Evolutionary conservation across 176 grass and related monocot species (phyloP).

Genomic region (Carex kokanica): DNA sequence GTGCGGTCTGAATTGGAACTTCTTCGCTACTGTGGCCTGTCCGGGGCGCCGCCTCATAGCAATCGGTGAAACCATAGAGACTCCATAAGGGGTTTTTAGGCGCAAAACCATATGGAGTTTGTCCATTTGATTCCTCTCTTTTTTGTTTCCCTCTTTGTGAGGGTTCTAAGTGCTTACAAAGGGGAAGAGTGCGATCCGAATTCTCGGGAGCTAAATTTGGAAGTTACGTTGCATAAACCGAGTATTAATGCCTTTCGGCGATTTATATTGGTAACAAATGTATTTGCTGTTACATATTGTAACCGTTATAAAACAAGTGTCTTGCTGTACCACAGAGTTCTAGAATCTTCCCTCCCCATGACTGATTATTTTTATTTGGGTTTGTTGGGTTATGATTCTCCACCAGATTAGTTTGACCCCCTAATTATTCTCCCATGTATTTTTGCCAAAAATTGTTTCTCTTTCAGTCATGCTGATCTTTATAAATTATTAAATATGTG

Average conservation of each 20-base stretch:
- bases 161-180: background rate
- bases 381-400: conserved; percentile 1
- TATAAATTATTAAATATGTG: background rate
- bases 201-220: background rate
- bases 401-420: background rate
- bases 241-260: background rate
- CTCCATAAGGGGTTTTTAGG: conserved; percentile 5
- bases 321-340: background rate
- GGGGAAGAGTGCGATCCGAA: background rate
- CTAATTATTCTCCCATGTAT: background rate
- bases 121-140: background rate
- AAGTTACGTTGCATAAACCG: background rate
- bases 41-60: background rate
- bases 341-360: background rate
- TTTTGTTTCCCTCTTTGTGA: background rate
- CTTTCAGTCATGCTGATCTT: background rate
- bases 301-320: background rate
- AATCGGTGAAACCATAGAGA: conserved; percentile 1
- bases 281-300: background rate
- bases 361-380: background rate
- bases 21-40: background rate
- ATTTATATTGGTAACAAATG: conserved; percentile 11
- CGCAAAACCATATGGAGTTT: conserved; percentile 21
- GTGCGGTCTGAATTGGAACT: background rate
- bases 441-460: background rate